These are phyloP conservation scores for Penicillium macrosclerotiorum DNA, from an alignment of 495 filamentous ascomycete species.

Conservation along the genomic window DNA sequence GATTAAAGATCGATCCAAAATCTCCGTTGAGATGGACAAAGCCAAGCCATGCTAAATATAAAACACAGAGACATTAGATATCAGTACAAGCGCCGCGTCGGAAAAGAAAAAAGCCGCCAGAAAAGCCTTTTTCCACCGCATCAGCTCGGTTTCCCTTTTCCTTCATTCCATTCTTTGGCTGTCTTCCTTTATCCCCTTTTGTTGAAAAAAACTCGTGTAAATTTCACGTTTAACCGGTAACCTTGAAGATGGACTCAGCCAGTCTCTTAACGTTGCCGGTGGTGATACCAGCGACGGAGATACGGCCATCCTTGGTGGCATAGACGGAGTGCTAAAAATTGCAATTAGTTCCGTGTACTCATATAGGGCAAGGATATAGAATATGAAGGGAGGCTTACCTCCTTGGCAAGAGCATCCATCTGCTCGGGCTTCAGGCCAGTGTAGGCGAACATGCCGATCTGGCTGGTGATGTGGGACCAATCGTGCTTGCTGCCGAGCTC, in stretches of 20 bases:
- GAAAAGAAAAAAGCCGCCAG: conserved; percentile 1
- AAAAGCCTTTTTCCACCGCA: neutral
- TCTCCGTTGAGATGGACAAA: conserved; percentile 29
- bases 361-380: neutral
- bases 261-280: conserved; percentile 88
- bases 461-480: conserved; percentile 97
- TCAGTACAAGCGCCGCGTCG: conserved; percentile 30
- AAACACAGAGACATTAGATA: conserved; percentile 33
- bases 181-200: conserved; percentile 9
- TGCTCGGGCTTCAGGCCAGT: conserved; percentile 90
- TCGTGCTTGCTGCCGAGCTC: conserved; percentile 91
- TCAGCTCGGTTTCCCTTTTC: neutral
- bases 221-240: conserved; percentile 58
- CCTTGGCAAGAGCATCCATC: conserved; percentile 89
- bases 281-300: conserved; percentile 96
- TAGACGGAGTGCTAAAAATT: conserved; percentile 78
- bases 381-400: conserved; percentile 49
- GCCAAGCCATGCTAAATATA: conserved; percentile 27
- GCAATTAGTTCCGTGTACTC: conserved; percentile 25
- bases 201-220: conserved; percentile 10
- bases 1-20: conserved; percentile 20
- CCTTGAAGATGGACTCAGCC: conserved; percentile 92
- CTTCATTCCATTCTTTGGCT: conserved; percentile 11
- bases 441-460: conserved; percentile 99
- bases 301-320: conserved; percentile 94